Evolutionary conservation across 805 yeast genomes (phyloP), one percentile per base, ranked within the genome.

Genomic region (Zygotorulaspora danielsina): DNA sequence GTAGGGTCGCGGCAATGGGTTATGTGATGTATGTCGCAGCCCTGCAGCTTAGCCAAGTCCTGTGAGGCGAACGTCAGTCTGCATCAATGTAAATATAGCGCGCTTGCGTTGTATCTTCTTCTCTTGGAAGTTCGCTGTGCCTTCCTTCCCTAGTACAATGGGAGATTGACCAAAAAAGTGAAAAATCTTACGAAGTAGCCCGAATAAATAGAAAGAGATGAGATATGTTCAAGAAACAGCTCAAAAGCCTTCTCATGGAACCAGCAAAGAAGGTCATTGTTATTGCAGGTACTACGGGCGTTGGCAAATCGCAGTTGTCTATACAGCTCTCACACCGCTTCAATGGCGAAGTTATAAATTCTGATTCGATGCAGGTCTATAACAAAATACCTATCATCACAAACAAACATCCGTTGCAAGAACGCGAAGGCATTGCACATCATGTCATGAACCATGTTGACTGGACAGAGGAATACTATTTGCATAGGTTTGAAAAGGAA

Each of bases 321-420:
- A 55, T 52, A 28, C 90, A 87, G 44, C 59, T 93, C 15, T 96
- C 97, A 8, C 71, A 75, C 49, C 71, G 72, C 19, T 72, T 83
- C 37, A 74, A 80, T 55, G 97, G 97, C 15, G 97, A 93, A 57
- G 72, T 93, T 47, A 84, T 93, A 47, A 93, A 93, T 62, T 96
- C 95, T 0, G 98, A 93, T 59, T 87, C 97, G 1, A 89, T 93
- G 97, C 98, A 93, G 63, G 84, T 93, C 70, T 93, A 93, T 61
- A 64, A 69, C 27, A 80, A 76, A 0, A 64, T 78, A 1, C 86
- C 83, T 10, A 76, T 77, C 8, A 86, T 93, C 44, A 85, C 98
- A 11, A 93, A 93, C 55, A 93, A 93, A 54, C 97, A 93, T 53
- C 97, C 98, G 0, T 44, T 82, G 1, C 67, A 65, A 0, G 96